Conservation (phyloP, 2,329 filamentous ascomycete species). For the Alternaria viburni region DNA sequence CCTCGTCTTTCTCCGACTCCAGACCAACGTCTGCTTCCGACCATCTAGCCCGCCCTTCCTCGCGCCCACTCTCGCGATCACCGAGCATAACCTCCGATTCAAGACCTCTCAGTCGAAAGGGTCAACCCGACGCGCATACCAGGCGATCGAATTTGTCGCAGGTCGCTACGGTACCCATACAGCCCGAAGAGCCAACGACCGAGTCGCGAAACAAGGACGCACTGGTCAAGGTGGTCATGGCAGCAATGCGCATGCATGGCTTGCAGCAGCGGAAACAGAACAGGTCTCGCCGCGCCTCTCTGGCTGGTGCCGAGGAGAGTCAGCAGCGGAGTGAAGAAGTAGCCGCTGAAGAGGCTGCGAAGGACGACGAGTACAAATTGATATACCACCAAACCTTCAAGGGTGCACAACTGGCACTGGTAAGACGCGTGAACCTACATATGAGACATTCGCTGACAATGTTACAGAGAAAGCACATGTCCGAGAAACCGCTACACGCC, state of each 20-base stretch:
- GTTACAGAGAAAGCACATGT: slow-evolving; percentile 48
- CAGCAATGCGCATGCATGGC: slow-evolving; percentile 60
- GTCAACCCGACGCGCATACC: slow-evolving; percentile 26
- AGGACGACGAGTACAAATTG: slow-evolving; percentile 59
- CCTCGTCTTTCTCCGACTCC: slow-evolving; percentile 25
- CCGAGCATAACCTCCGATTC: slow-evolving; percentile 43
- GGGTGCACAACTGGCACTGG: slow-evolving; percentile 56
- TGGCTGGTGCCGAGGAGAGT: slow-evolving; percentile 21
- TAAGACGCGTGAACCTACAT: slow-evolving; percentile 13
- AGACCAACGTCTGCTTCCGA: slow-evolving; percentile 35
- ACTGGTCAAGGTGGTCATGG: slow-evolving; percentile 58
- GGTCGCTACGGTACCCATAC: slow-evolving; percentile 40
- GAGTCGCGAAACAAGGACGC: slow-evolving; percentile 57
- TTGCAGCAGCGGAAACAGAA: slow-evolving; percentile 53
- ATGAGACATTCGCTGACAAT: neutral
- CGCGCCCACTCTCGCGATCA: slow-evolving; percentile 38
- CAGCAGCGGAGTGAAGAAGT: slow-evolving; percentile 25
- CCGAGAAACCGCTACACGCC: slow-evolving; percentile 43
- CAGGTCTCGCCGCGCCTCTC: slow-evolving; percentile 32
- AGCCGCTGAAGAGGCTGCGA: slow-evolving; percentile 39
- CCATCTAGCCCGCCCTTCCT: slow-evolving; percentile 26
- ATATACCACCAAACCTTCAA: slow-evolving; percentile 61
- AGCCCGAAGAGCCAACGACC: slow-evolving; percentile 41
- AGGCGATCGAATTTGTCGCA: slow-evolving; percentile 44
- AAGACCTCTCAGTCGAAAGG: slow-evolving; percentile 41